Conservation (phyloP, 1,139 yeast species). For the Kurtzmaniella natalensis region DNA sequence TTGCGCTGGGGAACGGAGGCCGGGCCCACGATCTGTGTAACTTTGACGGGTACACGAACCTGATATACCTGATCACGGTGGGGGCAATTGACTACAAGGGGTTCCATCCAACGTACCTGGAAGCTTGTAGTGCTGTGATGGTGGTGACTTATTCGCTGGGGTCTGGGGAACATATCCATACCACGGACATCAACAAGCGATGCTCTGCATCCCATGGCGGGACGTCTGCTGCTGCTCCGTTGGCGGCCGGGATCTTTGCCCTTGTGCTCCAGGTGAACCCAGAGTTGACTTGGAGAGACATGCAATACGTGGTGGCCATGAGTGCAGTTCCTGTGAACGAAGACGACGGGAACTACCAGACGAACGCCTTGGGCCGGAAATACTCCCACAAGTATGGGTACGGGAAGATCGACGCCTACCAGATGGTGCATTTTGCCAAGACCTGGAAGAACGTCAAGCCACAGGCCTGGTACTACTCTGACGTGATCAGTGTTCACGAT, state of each 20-base stretch:
- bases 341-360: conserved; percentile 68
- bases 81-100: conserved; percentile 91
- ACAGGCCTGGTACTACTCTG: conserved; percentile 75
- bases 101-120: conserved; percentile 82
- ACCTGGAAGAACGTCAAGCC: conserved; percentile 85
- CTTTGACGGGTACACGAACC: conserved; percentile 95
- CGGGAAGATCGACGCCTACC: conserved; percentile 85
- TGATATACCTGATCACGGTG: conserved; percentile 91
- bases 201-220: conserved; percentile 88
- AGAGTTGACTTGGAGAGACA: conserved; percentile 89
- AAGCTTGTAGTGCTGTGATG: conserved; percentile 91
- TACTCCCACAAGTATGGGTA: conserved; percentile 90
- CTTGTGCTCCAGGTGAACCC: conserved; percentile 81
- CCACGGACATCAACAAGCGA: conserved; percentile 74
- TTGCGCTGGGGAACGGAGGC: conserved; percentile 97
- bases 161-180: conserved; percentile 82
- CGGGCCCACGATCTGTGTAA: conserved; percentile 82
- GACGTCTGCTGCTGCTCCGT: conserved; percentile 98
- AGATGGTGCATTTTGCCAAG: conserved; percentile 68
- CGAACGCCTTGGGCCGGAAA: conserved; percentile 52
- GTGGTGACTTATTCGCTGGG: conserved; percentile 96
- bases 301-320: conserved; percentile 77
- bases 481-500: conserved; percentile 29
- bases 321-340: conserved; percentile 69
- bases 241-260: conserved; percentile 92